Percentiles rank a stretch among this genome's conserved stretches.
Evolutionary conservation across 1,139 yeast species (phyloP).

Genomic region (Blastobotrys ciferrii): DNA sequence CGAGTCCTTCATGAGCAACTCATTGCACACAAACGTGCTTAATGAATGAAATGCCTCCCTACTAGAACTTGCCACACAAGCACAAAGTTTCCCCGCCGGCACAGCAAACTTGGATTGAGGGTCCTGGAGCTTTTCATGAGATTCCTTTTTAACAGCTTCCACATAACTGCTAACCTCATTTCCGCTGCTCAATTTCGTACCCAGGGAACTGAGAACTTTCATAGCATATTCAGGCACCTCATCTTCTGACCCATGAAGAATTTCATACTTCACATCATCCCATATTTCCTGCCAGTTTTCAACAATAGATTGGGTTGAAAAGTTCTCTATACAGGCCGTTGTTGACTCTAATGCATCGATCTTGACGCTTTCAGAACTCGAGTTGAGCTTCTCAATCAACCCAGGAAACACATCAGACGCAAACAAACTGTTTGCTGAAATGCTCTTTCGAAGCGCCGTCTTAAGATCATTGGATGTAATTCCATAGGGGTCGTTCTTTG

Average conservation of each 20-base stretch:
- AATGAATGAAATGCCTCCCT: slow-evolving; percentile 47
- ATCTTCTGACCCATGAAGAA: slow-evolving; percentile 68
- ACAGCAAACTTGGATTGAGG: slow-evolving; percentile 49
- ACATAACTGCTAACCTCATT: slow-evolving; percentile 27
- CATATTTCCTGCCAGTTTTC: slow-evolving; percentile 72
- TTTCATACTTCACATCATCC: slow-evolving; percentile 86
- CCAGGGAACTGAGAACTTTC: slow-evolving; percentile 46
- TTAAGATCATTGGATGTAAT: slow-evolving; percentile 76
- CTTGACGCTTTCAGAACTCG: slow-evolving; percentile 76
- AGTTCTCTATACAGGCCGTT: slow-evolving; percentile 52
- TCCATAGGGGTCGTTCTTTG: slow-evolving; percentile 84
- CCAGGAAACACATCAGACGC: slow-evolving; percentile 76
- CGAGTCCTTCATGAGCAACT: slow-evolving; percentile 36
- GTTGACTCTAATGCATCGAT: slow-evolving; percentile 72
- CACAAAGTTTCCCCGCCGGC: slow-evolving; percentile 39
- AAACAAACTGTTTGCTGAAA: slow-evolving; percentile 59
- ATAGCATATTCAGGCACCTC: slow-evolving; percentile 47
- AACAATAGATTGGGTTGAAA: slow-evolving; percentile 45
- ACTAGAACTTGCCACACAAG: slow-evolving; percentile 52
- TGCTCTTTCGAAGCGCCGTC: slow-evolving; percentile 48
- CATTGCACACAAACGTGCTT: slow-evolving; percentile 40
- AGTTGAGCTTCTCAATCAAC: slow-evolving; percentile 77
- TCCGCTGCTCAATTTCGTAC: slow-evolving; percentile 23
- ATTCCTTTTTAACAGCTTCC: slow-evolving; percentile 49
- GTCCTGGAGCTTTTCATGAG: slow-evolving; percentile 52